These are phyloP conservation scores for Kuraishia capsulata DNA, from an alignment of 805 yeast genomes.

Conservation along the genomic window DNA sequence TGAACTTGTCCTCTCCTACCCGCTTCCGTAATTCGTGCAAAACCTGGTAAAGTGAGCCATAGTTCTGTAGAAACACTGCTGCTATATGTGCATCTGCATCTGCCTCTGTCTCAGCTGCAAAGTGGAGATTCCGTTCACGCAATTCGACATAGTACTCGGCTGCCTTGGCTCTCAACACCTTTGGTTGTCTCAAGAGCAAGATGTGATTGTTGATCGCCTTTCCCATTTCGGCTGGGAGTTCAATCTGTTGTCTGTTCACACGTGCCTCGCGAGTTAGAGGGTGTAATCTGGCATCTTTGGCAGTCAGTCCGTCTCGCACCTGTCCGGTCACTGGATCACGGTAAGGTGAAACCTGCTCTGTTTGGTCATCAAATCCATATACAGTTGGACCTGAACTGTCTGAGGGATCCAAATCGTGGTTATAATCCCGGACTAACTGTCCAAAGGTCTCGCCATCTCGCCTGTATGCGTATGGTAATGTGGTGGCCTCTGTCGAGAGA, in stretches of 20 bases:
- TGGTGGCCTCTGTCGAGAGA: conserved; percentile 6
- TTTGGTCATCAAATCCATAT: conserved; percentile 23
- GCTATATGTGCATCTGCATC: conserved; percentile 80
- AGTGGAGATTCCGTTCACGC: conserved; percentile 45
- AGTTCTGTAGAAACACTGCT: conserved; percentile 72
- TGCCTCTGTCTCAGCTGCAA: conserved; percentile 19
- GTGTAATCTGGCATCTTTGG: conserved; percentile 48
- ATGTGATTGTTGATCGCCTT: conserved; percentile 58
- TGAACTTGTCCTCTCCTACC: conserved; percentile 39
- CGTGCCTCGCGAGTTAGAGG: conserved; percentile 50
- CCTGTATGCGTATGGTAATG: conserved; percentile 24
- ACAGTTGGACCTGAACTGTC: conserved; percentile 19
- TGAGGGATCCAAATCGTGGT: conserved; percentile 22
- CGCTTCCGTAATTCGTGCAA: conserved; percentile 57
- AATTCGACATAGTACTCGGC: conserved; percentile 26
- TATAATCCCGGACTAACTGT: conserved; percentile 27
- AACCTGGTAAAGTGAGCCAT: conserved; percentile 59
- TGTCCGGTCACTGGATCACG: conserved; percentile 23
- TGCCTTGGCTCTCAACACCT: conserved; percentile 50
- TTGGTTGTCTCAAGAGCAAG: conserved; percentile 51
- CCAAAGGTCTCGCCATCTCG: conserved; percentile 32
- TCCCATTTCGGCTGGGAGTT: conserved; percentile 48
- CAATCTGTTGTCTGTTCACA: conserved; percentile 39
- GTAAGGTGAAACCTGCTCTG: conserved; percentile 19
- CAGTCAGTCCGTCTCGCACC: conserved; percentile 25